A percentile compares a stretch with the other conserved stretches of the same genome.
Evolutionary conservation across 164 flowering plant species (phyloP).

Genomic region (Warburgia ugandensis): DNA sequence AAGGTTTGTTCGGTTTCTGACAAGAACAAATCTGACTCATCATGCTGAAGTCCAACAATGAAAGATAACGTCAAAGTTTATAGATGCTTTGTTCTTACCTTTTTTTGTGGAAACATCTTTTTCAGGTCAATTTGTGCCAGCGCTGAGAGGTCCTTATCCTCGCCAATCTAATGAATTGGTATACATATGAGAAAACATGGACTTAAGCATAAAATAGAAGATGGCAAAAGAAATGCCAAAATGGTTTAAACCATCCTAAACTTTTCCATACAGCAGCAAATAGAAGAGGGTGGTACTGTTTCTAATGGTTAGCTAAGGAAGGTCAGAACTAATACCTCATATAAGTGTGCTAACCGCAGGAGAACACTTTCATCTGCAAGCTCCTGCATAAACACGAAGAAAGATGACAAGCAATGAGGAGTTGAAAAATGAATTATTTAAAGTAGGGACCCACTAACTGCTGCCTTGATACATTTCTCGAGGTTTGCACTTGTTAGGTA

Average conservation of each 20-base stretch:
- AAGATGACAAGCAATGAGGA: too few species aligned
- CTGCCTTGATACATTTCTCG: too few species aligned
- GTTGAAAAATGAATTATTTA: too few species aligned
- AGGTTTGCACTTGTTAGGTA: too few species aligned
- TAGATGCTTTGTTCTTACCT: conserved; percentile 52
- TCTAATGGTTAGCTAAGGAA: neutral
- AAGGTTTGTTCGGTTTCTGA: too few species aligned
- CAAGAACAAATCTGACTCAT: too few species aligned
- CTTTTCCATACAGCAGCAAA: neutral
- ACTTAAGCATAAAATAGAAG: neutral
- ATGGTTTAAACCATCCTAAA: neutral
- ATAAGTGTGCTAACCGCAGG: conserved; percentile 87
- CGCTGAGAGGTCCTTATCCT: conserved; percentile 68
- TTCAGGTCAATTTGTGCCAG: conserved; percentile 55
- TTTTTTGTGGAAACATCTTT: conserved; percentile 60
- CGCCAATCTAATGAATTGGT: conserved; percentile 46
- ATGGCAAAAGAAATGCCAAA: neutral
- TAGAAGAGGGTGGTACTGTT: neutral
- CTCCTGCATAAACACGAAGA: conserved; percentile 39
- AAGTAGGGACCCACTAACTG: too few species aligned
- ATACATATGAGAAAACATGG: neutral
- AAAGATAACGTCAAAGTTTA: too few species aligned
- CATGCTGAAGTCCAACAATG: too few species aligned
- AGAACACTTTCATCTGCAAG: conserved; percentile 76
- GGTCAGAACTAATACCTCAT: conserved; percentile 48